Evolutionary conservation across 495 filamentous ascomycete species (phyloP).

Genomic region (Penicillium salamii): DNA sequence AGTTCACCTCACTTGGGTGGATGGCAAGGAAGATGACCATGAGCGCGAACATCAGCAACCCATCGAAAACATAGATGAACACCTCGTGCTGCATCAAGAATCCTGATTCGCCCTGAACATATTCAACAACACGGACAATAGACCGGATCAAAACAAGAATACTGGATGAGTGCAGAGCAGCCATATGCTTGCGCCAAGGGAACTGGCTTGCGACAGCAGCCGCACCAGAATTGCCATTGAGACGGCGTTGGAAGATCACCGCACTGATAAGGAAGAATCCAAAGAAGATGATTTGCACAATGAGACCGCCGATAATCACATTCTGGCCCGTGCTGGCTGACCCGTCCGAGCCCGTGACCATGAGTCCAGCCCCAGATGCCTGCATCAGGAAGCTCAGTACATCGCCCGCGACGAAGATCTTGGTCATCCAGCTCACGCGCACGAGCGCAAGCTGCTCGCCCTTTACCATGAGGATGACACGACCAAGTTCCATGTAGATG

Average conservation of each 20-base stretch:
- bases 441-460: conserved; percentile 39
- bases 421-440: conserved; percentile 44
- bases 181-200: conserved; percentile 52
- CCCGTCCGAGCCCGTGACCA: conserved; percentile 12
- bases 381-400: conserved; percentile 41
- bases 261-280: conserved; percentile 48
- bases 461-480: conserved; percentile 41
- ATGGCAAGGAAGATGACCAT: conserved; percentile 48
- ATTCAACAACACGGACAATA: conserved; percentile 62
- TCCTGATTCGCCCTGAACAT: conserved; percentile 52
- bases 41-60: conserved; percentile 52
- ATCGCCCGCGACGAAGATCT: conserved; percentile 37
- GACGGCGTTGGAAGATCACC: conserved; percentile 38
- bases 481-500: conserved; percentile 56
- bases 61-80: conserved; percentile 63
- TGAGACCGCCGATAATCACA: conserved; percentile 44
- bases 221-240: conserved; percentile 18
- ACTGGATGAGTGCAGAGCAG: conserved; percentile 50
- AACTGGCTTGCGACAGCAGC: conserved; percentile 13
- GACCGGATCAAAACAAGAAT: conserved; percentile 59
- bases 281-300: conserved; percentile 53
- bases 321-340: conserved; percentile 16
- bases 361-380: conserved; percentile 30
- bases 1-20: conserved; percentile 30
- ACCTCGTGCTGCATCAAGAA: conserved; percentile 53